phyloP scores from a whole-genome alignment of 75 land plant genomes.

The Chamaecyparis obtusa region DNA sequence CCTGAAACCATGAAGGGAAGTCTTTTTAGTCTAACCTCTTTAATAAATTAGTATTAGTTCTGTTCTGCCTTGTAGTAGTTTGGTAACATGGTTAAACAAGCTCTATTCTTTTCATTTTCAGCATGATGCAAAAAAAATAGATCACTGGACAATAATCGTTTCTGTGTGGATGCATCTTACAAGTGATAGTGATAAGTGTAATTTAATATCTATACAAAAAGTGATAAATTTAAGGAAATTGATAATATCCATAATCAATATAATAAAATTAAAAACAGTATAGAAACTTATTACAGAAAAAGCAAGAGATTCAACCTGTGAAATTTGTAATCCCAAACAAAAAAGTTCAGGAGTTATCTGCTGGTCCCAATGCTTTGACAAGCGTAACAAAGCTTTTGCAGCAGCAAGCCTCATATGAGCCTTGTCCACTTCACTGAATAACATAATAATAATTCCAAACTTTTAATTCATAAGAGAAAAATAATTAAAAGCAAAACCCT shows the following conservation, averaged over 20 bases:
- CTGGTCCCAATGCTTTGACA: constrained; percentile 81
- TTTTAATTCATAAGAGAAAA: neutral
- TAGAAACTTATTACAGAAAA: neutral
- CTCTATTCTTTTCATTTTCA: neutral
- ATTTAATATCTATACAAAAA: neutral
- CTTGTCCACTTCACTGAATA: constrained; percentile 76
- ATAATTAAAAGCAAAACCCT: constrained; percentile 5
- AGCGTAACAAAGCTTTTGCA: constrained; percentile 80
- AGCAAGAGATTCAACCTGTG: constrained; percentile 52
- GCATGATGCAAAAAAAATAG: neutral
- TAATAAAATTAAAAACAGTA: neutral
- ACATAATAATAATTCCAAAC: constrained; percentile 4
- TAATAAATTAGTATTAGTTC: neutral
- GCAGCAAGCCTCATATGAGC: constrained; percentile 88
- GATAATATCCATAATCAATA: neutral
- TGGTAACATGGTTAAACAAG: neutral
- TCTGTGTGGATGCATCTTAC: neutral
- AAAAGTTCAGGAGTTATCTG: constrained; percentile 69
- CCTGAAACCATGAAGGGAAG: constrained; percentile 27
- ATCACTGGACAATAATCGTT: neutral
- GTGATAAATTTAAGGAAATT: neutral
- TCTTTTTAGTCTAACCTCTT: constrained; percentile 14
- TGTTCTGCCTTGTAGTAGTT: neutral
- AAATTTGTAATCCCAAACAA: constrained; percentile 52
- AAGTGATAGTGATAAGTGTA: neutral